These are phyloP conservation scores for Dactylorhiza incarnata DNA, from an alignment of 106 monocot species.

Conservation along the genomic window DNA sequence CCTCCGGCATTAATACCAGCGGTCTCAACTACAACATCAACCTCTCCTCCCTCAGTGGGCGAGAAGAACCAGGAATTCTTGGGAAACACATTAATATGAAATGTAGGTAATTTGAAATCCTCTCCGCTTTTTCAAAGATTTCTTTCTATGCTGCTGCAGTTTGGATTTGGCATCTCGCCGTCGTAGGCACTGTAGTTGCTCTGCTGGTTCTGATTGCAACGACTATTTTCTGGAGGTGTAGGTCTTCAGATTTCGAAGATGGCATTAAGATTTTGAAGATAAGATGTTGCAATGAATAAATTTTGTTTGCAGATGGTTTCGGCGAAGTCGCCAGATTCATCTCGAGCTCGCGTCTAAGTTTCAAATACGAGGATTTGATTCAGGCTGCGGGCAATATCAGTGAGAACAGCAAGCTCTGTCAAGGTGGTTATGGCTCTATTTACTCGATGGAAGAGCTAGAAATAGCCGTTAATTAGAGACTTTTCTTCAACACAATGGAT, in stretches of 20 bases:
- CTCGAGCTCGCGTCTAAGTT: conserved; percentile 26
- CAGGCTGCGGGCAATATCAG: conserved; percentile 48
- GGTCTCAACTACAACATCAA: too few species aligned
- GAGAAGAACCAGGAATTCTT: too few species aligned
- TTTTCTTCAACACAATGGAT: conserved; percentile 50
- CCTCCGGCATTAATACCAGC: too few species aligned
- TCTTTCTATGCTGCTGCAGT: too few species aligned
- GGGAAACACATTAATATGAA: too few species aligned
- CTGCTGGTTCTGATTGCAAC: too few species aligned
- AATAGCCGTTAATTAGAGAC: conserved; percentile 58
- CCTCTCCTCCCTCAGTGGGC: too few species aligned
- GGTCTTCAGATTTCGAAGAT: conserved; percentile 6
- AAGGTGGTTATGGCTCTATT: conserved; percentile 63
- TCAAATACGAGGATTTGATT: conserved; percentile 43
- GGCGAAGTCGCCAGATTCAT: conserved; percentile 32
- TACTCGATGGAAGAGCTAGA: conserved; percentile 72
- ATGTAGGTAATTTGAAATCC: too few species aligned
- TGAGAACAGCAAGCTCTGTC: conserved; percentile 52
- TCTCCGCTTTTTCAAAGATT: too few species aligned
- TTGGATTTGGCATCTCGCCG: too few species aligned
- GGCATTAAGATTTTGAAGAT: conserved; percentile 7
- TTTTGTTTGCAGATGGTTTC: conserved; percentile 24
- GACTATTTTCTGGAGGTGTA: background rate
- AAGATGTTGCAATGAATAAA: background rate
- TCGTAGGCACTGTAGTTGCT: too few species aligned